Percentiles rank a stretch among this genome's conserved stretches.
phyloP scores from a whole-genome alignment of 2,329 filamentous ascomycete species.

The Tolypocladium nubicola region DNA sequence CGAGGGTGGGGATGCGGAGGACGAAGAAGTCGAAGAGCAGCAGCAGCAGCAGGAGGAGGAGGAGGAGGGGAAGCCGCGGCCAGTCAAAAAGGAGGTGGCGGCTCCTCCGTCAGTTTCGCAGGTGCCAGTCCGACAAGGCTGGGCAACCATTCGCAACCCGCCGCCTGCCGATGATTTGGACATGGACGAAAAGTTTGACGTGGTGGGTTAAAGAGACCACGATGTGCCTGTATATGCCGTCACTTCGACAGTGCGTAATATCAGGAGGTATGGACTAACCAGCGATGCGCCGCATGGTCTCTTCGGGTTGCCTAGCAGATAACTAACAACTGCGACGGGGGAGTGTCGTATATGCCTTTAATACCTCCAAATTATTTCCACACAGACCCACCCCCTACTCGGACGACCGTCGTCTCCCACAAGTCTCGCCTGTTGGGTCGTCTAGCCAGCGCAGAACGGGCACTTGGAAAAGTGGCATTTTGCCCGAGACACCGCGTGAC shows the following conservation, averaged over 20 bases:
- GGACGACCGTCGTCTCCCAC: no score
- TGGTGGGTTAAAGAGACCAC: constrained; percentile 8
- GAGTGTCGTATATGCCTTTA: background rate
- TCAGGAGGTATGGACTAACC: background rate
- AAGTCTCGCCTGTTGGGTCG: background rate
- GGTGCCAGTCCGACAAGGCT: constrained; percentile 16
- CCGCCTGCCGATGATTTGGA: constrained; percentile 17
- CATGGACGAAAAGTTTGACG: constrained; percentile 21
- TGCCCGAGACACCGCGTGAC: no score
- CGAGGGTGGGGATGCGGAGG: constrained; percentile 10
- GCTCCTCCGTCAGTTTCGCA: constrained; percentile 2
- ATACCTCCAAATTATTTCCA: no score
- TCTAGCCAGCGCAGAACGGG: no score
- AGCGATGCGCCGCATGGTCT: background rate
- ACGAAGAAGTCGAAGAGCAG: constrained; percentile 9
- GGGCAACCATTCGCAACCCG: constrained; percentile 18
- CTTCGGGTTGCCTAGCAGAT: background rate
- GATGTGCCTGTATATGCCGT: background rate
- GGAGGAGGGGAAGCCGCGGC: constrained; percentile 4
- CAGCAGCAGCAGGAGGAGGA: constrained; percentile 7
- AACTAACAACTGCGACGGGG: background rate
- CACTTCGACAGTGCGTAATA: background rate
- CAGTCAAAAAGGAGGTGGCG: constrained; percentile 5
- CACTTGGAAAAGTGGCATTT: no score
- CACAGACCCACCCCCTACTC: no score